Evolutionary conservation across 495 filamentous ascomycete genomes (phyloP).

Genomic region (Beverwykella pulmonaria): DNA sequence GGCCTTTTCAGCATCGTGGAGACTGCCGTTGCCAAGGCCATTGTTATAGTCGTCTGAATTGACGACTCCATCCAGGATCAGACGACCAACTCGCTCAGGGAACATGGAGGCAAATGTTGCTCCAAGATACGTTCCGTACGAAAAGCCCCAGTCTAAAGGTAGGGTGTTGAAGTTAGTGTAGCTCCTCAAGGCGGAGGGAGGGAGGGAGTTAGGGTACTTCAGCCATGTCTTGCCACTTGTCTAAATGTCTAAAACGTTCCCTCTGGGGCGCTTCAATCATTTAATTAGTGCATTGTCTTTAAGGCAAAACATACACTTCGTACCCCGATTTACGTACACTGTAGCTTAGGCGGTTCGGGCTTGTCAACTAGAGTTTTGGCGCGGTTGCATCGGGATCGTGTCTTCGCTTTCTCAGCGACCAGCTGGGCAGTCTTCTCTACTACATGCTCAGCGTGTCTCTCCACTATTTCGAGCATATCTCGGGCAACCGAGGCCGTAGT

Average conservation of each 20-base stretch:
- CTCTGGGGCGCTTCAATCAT: no score
- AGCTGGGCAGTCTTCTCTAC: conserved; percentile 15
- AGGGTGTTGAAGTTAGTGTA: no score
- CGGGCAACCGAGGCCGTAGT: conserved; percentile 53
- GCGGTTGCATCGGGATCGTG: neutral
- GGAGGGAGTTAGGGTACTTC: no score
- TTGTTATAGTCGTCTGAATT: conserved; percentile 47
- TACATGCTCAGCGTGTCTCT: conserved; percentile 52
- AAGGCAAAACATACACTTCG: no score
- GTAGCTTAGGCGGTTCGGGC: conserved; percentile 34
- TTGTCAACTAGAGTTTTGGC: conserved; percentile 11
- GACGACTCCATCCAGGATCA: conserved; percentile 59
- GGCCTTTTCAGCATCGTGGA: conserved; percentile 49
- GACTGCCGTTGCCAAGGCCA: conserved; percentile 41
- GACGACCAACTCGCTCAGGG: conserved; percentile 54
- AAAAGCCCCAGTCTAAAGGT: conserved; percentile 46
- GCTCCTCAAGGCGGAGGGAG: no score
- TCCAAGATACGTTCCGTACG: conserved; percentile 42
- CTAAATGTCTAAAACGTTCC: no score
- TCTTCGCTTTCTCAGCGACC: neutral
- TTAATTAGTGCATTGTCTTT: no score
- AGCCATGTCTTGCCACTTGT: no score
- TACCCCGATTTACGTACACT: no score
- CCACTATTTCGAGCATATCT: conserved; percentile 58
- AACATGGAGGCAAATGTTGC: conserved; percentile 57